Conservation (phyloP, 345 rosid species). For the Linum tenue region DNA sequence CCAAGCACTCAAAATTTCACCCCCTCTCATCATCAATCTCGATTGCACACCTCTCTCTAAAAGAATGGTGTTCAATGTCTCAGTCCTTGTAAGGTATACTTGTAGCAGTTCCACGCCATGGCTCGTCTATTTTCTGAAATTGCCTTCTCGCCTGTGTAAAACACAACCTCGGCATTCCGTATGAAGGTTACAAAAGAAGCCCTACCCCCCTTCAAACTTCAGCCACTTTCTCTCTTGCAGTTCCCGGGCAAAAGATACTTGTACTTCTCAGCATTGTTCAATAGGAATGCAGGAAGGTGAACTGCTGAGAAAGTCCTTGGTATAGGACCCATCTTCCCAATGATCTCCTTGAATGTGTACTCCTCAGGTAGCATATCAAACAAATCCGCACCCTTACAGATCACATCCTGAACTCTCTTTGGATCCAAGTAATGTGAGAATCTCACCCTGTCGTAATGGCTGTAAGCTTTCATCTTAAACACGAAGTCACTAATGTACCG, state of each 20-base stretch:
- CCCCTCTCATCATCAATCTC: slow-evolving; percentile 8
- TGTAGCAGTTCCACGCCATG: slow-evolving; percentile 13
- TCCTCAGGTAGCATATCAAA: slow-evolving; percentile 94
- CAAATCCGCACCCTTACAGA: slow-evolving; percentile 69
- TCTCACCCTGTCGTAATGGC: slow-evolving; percentile 80
- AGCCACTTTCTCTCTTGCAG: slow-evolving; percentile 72
- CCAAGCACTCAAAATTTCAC: slow-evolving; percentile 17
- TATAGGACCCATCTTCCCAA: slow-evolving; percentile 80
- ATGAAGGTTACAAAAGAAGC: slow-evolving; percentile 6
- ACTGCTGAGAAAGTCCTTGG: slow-evolving; percentile 68
- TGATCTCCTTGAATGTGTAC: slow-evolving; percentile 78
- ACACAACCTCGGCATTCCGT: slow-evolving; percentile 12
- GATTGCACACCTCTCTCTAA: background rate
- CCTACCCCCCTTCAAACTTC: slow-evolving; percentile 16
- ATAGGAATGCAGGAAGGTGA: slow-evolving; percentile 63
- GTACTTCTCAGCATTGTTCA: slow-evolving; percentile 60
- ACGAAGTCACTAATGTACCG: slow-evolving; percentile 59
- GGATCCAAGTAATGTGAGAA: slow-evolving; percentile 77
- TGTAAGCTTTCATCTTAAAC: slow-evolving; percentile 96
- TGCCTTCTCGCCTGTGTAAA: slow-evolving; percentile 13
- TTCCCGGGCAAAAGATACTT: slow-evolving; percentile 78
- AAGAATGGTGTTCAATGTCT: slow-evolving; percentile 6
- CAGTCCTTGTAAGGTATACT: slow-evolving; percentile 9
- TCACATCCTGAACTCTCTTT: slow-evolving; percentile 68
- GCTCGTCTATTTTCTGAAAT: slow-evolving; percentile 7